Percentiles rank a stretch among this genome's conserved stretches.
Evolutionary conservation across 129 eudicot genomes (phyloP).

Genomic region (Helianthus tuberosus): DNA sequence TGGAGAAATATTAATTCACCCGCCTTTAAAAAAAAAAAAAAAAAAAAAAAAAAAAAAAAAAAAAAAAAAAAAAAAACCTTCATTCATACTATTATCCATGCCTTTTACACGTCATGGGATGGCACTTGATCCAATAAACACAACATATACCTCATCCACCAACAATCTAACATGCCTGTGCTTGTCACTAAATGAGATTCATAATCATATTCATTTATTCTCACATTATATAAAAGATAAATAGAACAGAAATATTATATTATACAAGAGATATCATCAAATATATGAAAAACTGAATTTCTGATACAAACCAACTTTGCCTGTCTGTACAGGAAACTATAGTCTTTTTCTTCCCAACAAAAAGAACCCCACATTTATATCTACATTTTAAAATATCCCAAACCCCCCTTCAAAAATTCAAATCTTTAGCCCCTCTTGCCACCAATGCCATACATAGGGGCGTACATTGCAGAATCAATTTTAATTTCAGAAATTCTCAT

Average conservation of each 20-base stretch:
- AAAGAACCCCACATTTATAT: slow-evolving; percentile 45
- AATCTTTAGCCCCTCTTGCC: slow-evolving; percentile 43
- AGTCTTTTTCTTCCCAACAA: slow-evolving; percentile 21
- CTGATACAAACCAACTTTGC: slow-evolving; percentile 48
- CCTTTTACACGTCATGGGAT: no score
- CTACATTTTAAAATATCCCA: slow-evolving; percentile 50
- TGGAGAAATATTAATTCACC: no score
- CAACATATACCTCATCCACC: no score
- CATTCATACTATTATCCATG: no score
- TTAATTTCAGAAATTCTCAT: not conserved
- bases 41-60: no score
- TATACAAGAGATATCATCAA: slow-evolving; percentile 26
- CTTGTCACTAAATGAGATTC: no score
- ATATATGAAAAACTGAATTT: slow-evolving; percentile 34
- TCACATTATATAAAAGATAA: not conserved
- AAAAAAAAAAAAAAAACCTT: no score
- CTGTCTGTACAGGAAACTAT: slow-evolving; percentile 51
- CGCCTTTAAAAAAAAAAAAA: no score
- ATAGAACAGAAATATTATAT: not conserved
- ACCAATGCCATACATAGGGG: slow-evolving; percentile 20
- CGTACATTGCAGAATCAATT: not conserved
- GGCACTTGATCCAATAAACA: no score
- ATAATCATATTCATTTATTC: not conserved
- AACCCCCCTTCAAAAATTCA: slow-evolving; percentile 42
- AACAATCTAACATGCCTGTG: no score